phyloP scores from a whole-genome alignment of 1,284 basidiomycete species.

The Ceratobasidium sp. region DNA sequence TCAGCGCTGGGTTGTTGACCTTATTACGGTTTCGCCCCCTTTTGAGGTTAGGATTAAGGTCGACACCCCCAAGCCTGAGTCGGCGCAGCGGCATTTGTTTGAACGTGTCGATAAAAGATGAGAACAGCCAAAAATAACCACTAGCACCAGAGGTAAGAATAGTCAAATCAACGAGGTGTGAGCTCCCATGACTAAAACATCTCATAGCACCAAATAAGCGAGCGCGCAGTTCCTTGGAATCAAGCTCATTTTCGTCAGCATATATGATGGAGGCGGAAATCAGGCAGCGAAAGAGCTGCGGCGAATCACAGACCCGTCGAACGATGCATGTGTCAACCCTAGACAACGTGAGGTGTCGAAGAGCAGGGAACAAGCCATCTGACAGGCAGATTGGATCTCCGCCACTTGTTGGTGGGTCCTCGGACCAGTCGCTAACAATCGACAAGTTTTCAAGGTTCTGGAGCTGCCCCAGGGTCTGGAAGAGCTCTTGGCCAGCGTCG shows the following conservation, averaged over 20 bases:
- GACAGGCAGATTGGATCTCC: neutral
- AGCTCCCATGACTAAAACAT: neutral
- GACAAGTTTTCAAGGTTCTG: neutral
- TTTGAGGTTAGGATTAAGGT: neutral
- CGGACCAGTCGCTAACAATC: neutral
- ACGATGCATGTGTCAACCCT: neutral
- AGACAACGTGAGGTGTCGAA: neutral
- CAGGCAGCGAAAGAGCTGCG: neutral
- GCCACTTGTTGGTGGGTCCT: neutral
- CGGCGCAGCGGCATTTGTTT: neutral
- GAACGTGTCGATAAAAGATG: neutral
- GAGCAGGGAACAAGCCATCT: slow-evolving; percentile 7
- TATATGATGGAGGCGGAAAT: neutral
- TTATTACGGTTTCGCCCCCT: neutral
- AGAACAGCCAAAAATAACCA: neutral
- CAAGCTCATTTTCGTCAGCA: neutral
- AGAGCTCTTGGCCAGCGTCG: neutral
- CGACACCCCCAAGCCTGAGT: neutral
- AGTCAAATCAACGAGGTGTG: neutral
- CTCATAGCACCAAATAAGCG: neutral
- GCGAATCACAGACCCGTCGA: neutral
- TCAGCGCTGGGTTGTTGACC: neutral
- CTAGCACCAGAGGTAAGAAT: neutral
- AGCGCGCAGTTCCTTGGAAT: neutral
- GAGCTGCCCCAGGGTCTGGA: neutral